These are phyloP conservation scores for Botrytis squamosa DNA, from an alignment of 2,329 filamentous ascomycete species.

Conservation along the genomic window DNA sequence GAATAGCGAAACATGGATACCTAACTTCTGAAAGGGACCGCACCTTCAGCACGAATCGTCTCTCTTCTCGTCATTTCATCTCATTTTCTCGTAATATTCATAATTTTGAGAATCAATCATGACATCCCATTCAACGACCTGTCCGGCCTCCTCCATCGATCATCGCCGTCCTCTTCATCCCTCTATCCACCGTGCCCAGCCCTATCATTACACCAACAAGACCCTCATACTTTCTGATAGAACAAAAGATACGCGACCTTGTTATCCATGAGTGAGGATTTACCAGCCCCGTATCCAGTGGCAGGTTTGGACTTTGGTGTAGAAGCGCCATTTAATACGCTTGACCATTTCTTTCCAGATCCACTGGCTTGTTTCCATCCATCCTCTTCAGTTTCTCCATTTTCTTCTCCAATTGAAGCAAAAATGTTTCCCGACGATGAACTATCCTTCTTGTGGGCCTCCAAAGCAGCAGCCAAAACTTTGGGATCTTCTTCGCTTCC, in stretches of 20 bases:
- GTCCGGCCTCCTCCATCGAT: background rate
- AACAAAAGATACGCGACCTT: constrained; percentile 97
- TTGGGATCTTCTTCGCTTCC: constrained; percentile 79
- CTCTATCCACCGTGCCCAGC: background rate
- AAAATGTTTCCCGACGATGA: constrained; percentile 67
- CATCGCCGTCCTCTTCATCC: background rate
- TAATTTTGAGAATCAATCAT: background rate
- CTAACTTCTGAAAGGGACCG: background rate
- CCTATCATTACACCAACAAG: background rate
- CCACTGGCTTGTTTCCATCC: constrained; percentile 89
- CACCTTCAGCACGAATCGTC: constrained; percentile 6
- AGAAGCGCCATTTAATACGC: constrained; percentile 63
- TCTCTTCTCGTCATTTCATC: background rate
- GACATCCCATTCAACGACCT: background rate
- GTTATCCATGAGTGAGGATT: constrained; percentile 72
- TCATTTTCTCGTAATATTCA: constrained; percentile 7
- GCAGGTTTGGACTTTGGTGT: constrained; percentile 59
- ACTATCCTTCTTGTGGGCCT: constrained; percentile 61
- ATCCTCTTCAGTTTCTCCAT: constrained; percentile 66
- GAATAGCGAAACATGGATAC: background rate
- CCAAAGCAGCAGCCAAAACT: constrained; percentile 61
- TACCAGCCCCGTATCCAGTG: constrained; percentile 35
- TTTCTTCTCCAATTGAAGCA: constrained; percentile 60
- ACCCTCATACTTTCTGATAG: constrained; percentile 61
- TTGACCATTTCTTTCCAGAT: constrained; percentile 69